Evolutionary conservation across 2,329 filamentous ascomycete species (phyloP), one percentile per base, ranked within the genome.

Genomic region (Clonostachys rosea): DNA sequence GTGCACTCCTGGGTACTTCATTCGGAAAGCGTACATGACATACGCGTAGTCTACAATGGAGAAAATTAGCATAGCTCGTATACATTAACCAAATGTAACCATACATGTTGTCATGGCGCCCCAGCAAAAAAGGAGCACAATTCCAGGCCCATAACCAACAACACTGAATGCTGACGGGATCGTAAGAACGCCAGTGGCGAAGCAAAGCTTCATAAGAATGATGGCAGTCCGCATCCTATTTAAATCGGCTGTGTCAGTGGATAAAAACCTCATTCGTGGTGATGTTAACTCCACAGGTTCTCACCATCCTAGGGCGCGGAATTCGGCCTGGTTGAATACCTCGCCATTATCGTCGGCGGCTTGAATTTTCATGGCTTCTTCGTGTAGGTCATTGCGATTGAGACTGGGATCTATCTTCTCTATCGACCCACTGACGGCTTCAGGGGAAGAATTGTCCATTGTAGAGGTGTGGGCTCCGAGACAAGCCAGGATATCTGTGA

Each of bases 131-230:
- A 59, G 52, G 9, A 55, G 20, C 12, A 48, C 33, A 16, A 48
- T 33, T 44, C 56, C 56, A 17, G 56, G 56, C 4, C 45, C 54
- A 34, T 56, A 56, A 7, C 56, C 56, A 40, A 59, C 47, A 33
- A 57, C 41, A 37, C 46, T 48, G 30, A 60, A 54, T 5, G 57
- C 50, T 14, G 56, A 55, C 2, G 56, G 57, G 34, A 60, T 60
- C 11, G 56, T 48, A 35, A 60, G 44, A n/a, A 60, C 57, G 17
- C 56, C 57, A 3, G 56, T 60, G 2, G 57, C 57, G 42, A 60
- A 60, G 36, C 56, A 58, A 1, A 56, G 49, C 45, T 55, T 56
- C 44, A 54, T 48, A 46, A 54, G 51, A 41, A 58, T 58, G 46
- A 58, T 50, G n/a, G 44, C 48, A 10, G 56, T 49, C 11, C 49